Base-by-base conservation (phyloP, 495 filamentous ascomycete species). In the Lophiotrema nucula region DNA sequence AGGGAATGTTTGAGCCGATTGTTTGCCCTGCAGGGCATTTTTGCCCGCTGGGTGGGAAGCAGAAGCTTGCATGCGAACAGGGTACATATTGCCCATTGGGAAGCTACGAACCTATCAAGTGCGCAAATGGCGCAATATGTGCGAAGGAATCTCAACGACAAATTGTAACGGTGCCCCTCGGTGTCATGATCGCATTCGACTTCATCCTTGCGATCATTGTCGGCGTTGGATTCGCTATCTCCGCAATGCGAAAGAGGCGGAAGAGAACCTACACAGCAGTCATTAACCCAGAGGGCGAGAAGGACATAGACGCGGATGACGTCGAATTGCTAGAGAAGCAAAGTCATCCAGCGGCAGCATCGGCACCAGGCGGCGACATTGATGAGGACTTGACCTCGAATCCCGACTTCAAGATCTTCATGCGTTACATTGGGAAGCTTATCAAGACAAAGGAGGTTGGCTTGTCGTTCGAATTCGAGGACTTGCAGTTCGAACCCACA, bases 401-500 rank as follows among this genome's bases (percentile, higher is more conserved):
- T 19, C 44, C 23, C 5, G 6, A 67, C 8, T 64, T 76, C 16
- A 66, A 73, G 26, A 68, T 71, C 2, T 83, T 81, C 53, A 74
- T 83, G 33, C 69, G 76, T 23, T 79, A 74, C 0, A 76, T 81
- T 69, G 70, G 73, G 16, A 74, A 71, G 65, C 74, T 72, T 23
- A 80, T 77, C 6, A 74, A 74, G 24, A 74, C 76, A 3, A 65
- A 72, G 1, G 71, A 74, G 18, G 76, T 81, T 60, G 80, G 79
- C 12, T 63, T 82, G 26, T 74, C 72, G 15, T 82, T 82, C 61
- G 73, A 73, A 16, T 47, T 47, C 44, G 23, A 23, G 11, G 44
- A 87, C 58, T 78, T 83, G 24, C 83, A 84, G 38, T 85, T 82
- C 53, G 79, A 86, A 18, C 75, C 76, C 21, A 83, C 88, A 65